Conservation (phyloP, 2,329 filamentous ascomycete species). For the Botryotinia calthae region DNA sequence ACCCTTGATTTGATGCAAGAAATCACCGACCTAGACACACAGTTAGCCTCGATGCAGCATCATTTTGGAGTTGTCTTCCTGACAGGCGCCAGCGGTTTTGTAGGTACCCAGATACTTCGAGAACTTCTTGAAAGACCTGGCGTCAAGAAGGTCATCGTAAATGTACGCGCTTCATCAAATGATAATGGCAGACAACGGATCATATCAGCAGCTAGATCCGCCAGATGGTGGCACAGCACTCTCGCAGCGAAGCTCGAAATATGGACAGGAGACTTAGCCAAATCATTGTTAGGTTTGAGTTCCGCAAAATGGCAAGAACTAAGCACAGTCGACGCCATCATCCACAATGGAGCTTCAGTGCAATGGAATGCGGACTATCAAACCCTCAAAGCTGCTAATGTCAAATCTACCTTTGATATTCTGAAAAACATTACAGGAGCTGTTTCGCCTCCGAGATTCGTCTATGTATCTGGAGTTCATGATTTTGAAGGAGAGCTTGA, state of each 20-base stretch:
- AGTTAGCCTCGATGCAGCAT: constrained; percentile 10
- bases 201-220: constrained; percentile 1
- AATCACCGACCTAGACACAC: not conserved
- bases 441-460: not conserved
- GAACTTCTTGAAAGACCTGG: constrained; percentile 4
- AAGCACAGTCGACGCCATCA: constrained; percentile 64
- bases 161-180: not conserved
- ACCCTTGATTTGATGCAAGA: constrained; percentile 12
- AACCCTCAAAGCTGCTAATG: constrained; percentile 64
- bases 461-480: constrained; percentile 13
- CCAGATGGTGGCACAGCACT: constrained; percentile 12
- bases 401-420: constrained; percentile 50
- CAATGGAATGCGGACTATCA: constrained; percentile 72
- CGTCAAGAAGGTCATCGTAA: constrained; percentile 3
- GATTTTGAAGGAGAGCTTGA: not conserved
- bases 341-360: constrained; percentile 77
- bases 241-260: constrained; percentile 16
- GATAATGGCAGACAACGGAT: not conserved
- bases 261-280: constrained; percentile 61
- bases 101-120: constrained; percentile 8
- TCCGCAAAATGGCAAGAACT: constrained; percentile 61
- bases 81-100: constrained; percentile 9
- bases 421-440: constrained; percentile 6
- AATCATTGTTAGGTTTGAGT: constrained; percentile 72
- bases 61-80: constrained; percentile 2